Percentiles rank a stretch among this genome's conserved stretches.
Evolutionary conservation across 306 rosid genomes (phyloP).

Genomic region (Malus sylvestris): DNA sequence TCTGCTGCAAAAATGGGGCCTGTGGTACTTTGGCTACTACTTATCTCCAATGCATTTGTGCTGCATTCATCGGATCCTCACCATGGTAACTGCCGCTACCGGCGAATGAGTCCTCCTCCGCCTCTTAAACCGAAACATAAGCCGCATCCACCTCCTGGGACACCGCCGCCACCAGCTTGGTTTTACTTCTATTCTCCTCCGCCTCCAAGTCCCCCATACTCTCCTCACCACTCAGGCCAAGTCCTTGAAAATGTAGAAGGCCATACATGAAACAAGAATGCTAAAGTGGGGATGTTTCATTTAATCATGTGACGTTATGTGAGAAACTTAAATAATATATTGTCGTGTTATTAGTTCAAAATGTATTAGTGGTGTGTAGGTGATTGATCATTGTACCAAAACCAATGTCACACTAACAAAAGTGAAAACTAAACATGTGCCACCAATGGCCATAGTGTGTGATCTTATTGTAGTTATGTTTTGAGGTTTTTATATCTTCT

Average conservation of each 20-base stretch:
- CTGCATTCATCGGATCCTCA: not conserved
- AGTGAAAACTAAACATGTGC: too few relatives aligned
- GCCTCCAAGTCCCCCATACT: constrained; percentile 41
- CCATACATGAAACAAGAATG: too few relatives aligned
- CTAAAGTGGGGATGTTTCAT: not conserved
- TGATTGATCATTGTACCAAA: too few relatives aligned
- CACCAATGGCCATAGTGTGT: too few relatives aligned
- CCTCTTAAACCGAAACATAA: not conserved
- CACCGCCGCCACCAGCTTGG: constrained; percentile 36
- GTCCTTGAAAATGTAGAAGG: not conserved
- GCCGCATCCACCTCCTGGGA: constrained; percentile 10
- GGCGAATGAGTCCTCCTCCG: not conserved
- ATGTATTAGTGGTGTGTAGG: too few relatives aligned
- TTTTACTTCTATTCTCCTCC: constrained; percentile 73
- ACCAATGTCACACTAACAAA: too few relatives aligned
- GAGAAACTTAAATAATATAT: too few relatives aligned
- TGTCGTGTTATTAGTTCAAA: too few relatives aligned
- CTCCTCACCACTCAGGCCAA: constrained; percentile 18
- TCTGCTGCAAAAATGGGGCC: not conserved
- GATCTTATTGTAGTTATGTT: too few relatives aligned
- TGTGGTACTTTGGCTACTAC: not conserved
- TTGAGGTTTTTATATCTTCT: too few relatives aligned
- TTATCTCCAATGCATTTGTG: not conserved
- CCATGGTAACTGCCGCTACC: not conserved
- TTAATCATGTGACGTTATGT: too few relatives aligned